Evolutionary conservation across 2,329 filamentous ascomycete genomes (phyloP), one percentile per base, ranked within the genome.

Genomic region (Epicoccum sorghinum): DNA sequence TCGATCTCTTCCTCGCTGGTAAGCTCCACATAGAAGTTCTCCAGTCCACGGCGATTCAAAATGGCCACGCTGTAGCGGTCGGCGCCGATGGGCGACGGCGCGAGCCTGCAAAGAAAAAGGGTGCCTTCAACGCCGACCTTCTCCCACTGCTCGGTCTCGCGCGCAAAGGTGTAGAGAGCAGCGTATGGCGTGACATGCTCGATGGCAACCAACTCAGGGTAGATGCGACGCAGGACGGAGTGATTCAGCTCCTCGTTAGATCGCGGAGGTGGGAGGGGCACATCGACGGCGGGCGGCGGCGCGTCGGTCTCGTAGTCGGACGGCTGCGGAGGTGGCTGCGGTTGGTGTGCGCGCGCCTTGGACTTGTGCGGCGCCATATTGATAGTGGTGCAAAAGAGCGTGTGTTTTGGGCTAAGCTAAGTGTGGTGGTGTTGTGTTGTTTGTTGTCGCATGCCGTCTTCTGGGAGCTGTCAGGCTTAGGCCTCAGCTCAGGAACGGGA

Each of bases 161-260:
- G 80, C 58, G 82, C 85, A 78, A 96, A 95, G 42, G 83, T 84
- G 80, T 97, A 98, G 62, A 97, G 83, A 32, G 95, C 90, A 24
- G 90, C 89, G 67, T 93, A 96, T 29, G 90, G 88, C 5, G 91
- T 91, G 62, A 95, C 89, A 59, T 89, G 88, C 60, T 91, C 81
- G 69, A 97, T 91, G 47, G 82, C 79, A 54, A 81, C 80, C 60
- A 97, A 86, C 53, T 85, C 83, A 29, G 91, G 89, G 54, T 91
- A 85, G 77, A 96, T 90, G 62, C 91, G 89, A 55, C 84, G 87
- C 32, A 98, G 82, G 35, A 97, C 93, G 43, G 86, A 82, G 61
- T 96, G 82, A 79, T 98, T 98, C 69, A 98, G 87, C 63, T 96
- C 89, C 50, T 89, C 89, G 74, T 93, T 95, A 59, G 88, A 88